phyloP scores from a whole-genome alignment of 371 early-diverging fungal species.

The Mucor indicus region DNA sequence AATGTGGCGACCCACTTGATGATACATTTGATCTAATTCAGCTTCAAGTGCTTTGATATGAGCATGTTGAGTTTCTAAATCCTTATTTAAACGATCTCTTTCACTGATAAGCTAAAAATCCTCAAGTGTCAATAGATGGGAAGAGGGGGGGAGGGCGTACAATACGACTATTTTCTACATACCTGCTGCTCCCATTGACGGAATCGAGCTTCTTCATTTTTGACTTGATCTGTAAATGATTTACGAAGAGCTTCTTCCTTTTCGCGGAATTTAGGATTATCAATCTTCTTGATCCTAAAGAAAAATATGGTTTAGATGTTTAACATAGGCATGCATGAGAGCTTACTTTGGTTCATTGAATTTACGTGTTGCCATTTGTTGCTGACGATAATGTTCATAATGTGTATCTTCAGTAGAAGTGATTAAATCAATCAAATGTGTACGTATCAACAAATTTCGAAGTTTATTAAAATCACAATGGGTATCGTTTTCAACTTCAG shows the following conservation, averaged over 20 bases:
- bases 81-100: slow-evolving; percentile 93
- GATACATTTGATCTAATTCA: slow-evolving; percentile 69
- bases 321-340: not conserved
- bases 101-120: slow-evolving; percentile 84
- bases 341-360: slow-evolving; percentile 71
- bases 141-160: too few relatives aligned
- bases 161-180: slow-evolving; percentile 6
- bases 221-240: slow-evolving; percentile 93
- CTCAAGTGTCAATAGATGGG: too few relatives aligned
- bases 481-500: slow-evolving; percentile 84
- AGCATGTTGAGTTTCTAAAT: slow-evolving; percentile 89
- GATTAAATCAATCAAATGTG: slow-evolving; percentile 91
- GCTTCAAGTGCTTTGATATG: slow-evolving; percentile 84
- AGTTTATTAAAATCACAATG: slow-evolving; percentile 92
- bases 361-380: slow-evolving; percentile 78
- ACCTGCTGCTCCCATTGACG: slow-evolving; percentile 96
- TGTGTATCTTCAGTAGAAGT: slow-evolving; percentile 82
- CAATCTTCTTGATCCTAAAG: slow-evolving; percentile 56
- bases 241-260: slow-evolving; percentile 89
- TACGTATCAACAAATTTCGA: slow-evolving; percentile 84
- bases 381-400: slow-evolving; percentile 82
- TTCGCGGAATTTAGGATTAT: slow-evolving; percentile 80
- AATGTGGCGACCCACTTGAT: too few relatives aligned
- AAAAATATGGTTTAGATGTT: not conserved
- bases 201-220: slow-evolving; percentile 91